Percentiles rank a stretch among this genome's conserved stretches.
phyloP scores from a whole-genome alignment of 1,139 yeast genomes.

The Hemisphaericaspora subhashii region DNA sequence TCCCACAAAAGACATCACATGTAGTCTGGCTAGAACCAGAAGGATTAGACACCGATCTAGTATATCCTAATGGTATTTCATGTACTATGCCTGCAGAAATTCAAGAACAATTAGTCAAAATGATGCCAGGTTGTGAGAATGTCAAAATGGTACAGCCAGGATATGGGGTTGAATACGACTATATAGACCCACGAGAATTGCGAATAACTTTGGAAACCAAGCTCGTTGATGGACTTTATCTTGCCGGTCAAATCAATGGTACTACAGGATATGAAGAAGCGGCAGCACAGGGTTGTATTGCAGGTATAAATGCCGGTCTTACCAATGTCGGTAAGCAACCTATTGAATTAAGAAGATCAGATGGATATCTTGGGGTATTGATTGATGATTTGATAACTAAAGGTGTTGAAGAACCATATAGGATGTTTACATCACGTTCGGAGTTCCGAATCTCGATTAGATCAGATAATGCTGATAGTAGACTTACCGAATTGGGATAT shows the following conservation, averaged over 20 bases:
- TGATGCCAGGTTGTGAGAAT: slow-evolving; percentile 88
- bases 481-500: slow-evolving; percentile 74
- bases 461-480: slow-evolving; percentile 88
- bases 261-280: slow-evolving; percentile 99
- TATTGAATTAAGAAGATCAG: slow-evolving; percentile 65
- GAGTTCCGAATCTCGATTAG: slow-evolving; percentile 89
- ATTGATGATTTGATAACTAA: slow-evolving; percentile 93
- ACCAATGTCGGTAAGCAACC: slow-evolving; percentile 38
- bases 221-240: slow-evolving; percentile 68
- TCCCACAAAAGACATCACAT: slow-evolving; percentile 74
- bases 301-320: slow-evolving; percentile 92
- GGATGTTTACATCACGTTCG: slow-evolving; percentile 96
- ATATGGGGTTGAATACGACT: slow-evolving; percentile 97
- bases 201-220: slow-evolving; percentile 80
- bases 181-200: slow-evolving; percentile 89
- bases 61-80: slow-evolving; percentile 95
- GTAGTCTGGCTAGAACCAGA: slow-evolving; percentile 96
- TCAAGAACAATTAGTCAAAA: slow-evolving; percentile 67
- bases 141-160: slow-evolving; percentile 92
- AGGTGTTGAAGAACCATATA: slow-evolving; percentile 95
- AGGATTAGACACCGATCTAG: slow-evolving; percentile 78
- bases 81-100: slow-evolving; percentile 96
- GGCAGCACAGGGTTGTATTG: slow-evolving; percentile 92
- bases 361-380: slow-evolving; percentile 89
- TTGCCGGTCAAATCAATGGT: slow-evolving; percentile 98